Conservation (phyloP, 1,284 basidiomycete genomes). For the Boletus calvinii region DNA sequence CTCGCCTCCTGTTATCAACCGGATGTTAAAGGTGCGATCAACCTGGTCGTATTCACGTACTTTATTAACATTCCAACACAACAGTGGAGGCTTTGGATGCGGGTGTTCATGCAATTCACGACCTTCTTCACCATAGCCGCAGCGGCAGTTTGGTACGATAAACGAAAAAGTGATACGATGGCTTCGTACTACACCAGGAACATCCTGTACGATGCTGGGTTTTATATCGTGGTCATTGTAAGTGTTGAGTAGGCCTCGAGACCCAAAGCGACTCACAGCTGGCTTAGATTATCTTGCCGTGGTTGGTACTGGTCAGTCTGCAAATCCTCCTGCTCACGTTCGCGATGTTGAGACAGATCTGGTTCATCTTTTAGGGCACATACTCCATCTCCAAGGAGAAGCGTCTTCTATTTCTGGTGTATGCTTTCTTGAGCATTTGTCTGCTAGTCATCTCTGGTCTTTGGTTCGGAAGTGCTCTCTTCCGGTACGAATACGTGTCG, state of each 20-base stretch:
- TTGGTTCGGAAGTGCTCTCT: conserved; percentile 47
- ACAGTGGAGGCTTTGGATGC: conserved; percentile 50
- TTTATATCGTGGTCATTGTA: conserved; percentile 44
- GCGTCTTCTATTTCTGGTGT: conserved; percentile 41
- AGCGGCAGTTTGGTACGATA: conserved; percentile 52
- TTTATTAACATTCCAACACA: background rate
- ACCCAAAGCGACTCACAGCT: background rate
- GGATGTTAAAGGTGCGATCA: conserved; percentile 34
- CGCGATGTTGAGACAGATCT: conserved; percentile 1
- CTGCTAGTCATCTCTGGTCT: conserved; percentile 42
- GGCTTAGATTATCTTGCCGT: conserved; percentile 45
- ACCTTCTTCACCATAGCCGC: conserved; percentile 52
- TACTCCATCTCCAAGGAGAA: conserved; percentile 47
- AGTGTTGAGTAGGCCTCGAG: conserved; percentile 17
- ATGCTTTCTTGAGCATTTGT: conserved; percentile 42
- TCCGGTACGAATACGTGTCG: conserved; percentile 45
- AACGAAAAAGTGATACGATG: conserved; percentile 41
- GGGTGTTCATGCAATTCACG: conserved; percentile 49
- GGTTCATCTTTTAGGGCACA: conserved; percentile 42
- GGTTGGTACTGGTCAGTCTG: conserved; percentile 43
- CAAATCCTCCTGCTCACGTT: background rate
- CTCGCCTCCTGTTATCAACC: conserved; percentile 44
- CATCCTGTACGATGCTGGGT: conserved; percentile 41
- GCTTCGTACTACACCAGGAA: conserved; percentile 33
- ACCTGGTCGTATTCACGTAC: background rate